Evolutionary conservation across 2,329 filamentous ascomycete genomes (phyloP).

Genomic region (Rhinocladiella similis): DNA sequence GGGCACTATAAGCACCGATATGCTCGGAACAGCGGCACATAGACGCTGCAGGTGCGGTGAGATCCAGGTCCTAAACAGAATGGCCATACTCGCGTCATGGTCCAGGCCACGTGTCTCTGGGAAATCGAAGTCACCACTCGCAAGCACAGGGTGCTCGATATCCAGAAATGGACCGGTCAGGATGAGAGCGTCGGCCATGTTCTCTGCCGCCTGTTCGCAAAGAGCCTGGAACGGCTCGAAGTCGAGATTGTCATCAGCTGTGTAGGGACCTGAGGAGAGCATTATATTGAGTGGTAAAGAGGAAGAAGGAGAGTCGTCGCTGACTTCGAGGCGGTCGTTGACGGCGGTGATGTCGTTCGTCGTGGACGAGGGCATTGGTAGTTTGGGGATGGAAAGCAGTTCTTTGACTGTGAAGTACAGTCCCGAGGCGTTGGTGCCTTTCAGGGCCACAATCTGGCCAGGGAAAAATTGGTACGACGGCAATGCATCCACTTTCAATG

Average conservation of each 20-base stretch:
- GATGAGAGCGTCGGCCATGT: conserved; percentile 74
- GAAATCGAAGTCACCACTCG: conserved; percentile 75
- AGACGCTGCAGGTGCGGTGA: conserved; percentile 72
- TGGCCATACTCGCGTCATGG: conserved; percentile 76
- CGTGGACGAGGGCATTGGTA: conserved; percentile 72
- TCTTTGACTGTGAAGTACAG: conserved; percentile 78
- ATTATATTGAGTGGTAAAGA: conserved; percentile 73
- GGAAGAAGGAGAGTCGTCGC: conserved; percentile 52
- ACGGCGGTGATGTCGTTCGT: conserved; percentile 65
- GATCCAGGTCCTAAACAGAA: conserved; percentile 80
- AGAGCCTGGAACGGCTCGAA: conserved; percentile 84
- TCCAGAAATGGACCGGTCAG: conserved; percentile 88
- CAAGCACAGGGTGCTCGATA: conserved; percentile 83
- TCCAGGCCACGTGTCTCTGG: conserved; percentile 60
- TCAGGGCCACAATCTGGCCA: conserved; percentile 86
- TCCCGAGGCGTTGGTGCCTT: conserved; percentile 83
- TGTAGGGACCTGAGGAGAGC: conserved; percentile 84
- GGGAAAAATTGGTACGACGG: conserved; percentile 82
- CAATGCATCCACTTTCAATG: conserved; percentile 72
- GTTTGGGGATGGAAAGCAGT: conserved; percentile 70
- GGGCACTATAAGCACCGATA: conserved; percentile 80
- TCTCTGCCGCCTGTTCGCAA: conserved; percentile 73
- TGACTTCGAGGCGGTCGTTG: conserved; percentile 67
- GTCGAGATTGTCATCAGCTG: conserved; percentile 85
- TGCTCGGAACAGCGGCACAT: conserved; percentile 67